Percentiles rank a stretch among this genome's conserved stretches.
Evolutionary conservation across 345 rosid genomes (phyloP).

Genomic region (Salix udensis): DNA sequence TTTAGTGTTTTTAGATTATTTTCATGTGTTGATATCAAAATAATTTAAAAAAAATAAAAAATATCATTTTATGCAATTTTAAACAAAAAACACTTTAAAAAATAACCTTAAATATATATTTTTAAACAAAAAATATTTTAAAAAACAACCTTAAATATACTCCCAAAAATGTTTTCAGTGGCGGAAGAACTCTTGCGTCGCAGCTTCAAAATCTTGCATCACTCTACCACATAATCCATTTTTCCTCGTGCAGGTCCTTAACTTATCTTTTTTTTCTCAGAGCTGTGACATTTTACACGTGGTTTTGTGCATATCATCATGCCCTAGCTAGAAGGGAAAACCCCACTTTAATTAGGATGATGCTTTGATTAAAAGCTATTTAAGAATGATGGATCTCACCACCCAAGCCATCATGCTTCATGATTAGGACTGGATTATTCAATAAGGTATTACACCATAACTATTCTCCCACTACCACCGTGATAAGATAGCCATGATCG

Average conservation of each 20-base stretch:
- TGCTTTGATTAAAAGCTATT: neutral
- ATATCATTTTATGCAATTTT: too few relatives aligned
- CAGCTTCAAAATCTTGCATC: neutral
- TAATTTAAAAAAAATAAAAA: too few relatives aligned
- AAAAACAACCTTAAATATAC: too few relatives aligned
- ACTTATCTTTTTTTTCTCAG: too few relatives aligned
- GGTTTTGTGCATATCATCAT: neutral
- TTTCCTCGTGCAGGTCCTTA: neutral
- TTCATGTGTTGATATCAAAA: too few relatives aligned
- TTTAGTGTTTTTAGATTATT: too few relatives aligned
- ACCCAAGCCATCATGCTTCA: neutral
- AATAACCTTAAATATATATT: too few relatives aligned
- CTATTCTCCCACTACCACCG: neutral
- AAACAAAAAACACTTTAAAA: too few relatives aligned
- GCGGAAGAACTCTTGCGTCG: neutral
- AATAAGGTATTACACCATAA: neutral
- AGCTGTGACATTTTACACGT: neutral
- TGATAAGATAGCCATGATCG: constrained; percentile 2
- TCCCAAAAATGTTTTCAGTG: too few relatives aligned
- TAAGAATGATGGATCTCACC: neutral
- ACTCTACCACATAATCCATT: neutral
- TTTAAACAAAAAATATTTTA: too few relatives aligned
- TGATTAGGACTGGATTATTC: neutral
- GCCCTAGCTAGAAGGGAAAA: neutral
- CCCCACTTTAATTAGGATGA: neutral